Percentiles rank a stretch among this genome's conserved stretches.
These are phyloP conservation scores for Daldinia vernicosa DNA, from an alignment of 495 filamentous ascomycete species.

Conservation along the genomic window DNA sequence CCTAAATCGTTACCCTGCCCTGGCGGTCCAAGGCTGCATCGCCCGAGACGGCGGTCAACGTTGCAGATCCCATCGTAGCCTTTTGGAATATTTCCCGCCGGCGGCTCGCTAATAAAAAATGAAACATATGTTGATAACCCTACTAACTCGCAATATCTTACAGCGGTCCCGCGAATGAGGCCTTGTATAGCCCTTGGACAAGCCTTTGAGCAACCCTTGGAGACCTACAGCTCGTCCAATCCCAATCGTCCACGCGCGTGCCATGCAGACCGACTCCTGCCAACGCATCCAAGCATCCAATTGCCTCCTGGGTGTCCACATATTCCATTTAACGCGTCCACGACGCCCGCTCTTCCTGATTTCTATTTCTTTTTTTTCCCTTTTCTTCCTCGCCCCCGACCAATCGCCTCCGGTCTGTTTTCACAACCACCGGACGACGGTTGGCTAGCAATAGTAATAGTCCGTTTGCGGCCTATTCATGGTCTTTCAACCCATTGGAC, in stretches of 20 bases:
- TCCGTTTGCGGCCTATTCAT: conserved; percentile 38
- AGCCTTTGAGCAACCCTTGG: conserved; percentile 18
- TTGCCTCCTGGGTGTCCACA: conserved; percentile 42
- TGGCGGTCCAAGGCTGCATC: conserved; percentile 40
- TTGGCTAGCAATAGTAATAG: conserved; percentile 23
- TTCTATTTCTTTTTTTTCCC: conserved; percentile 16
- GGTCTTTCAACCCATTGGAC: conserved; percentile 35
- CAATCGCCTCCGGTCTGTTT: conserved; percentile 25
- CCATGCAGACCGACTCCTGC: conserved; percentile 29
- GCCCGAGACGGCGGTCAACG: conserved; percentile 43
- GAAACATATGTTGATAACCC: conserved; percentile 3
- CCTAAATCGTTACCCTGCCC: conserved; percentile 35
- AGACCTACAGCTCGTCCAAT: conserved; percentile 43
- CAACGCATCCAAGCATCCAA: conserved; percentile 45
- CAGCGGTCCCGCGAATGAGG: conserved; percentile 21
- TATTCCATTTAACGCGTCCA: conserved; percentile 43
- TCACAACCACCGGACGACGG: conserved; percentile 6
- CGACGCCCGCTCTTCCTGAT: conserved; percentile 35
- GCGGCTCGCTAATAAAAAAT: conserved; percentile 41
- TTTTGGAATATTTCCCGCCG: conserved; percentile 43
- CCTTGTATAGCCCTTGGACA: conserved; percentile 7
- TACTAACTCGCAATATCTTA: conserved; percentile 20
- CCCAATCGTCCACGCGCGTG: conserved; percentile 45
- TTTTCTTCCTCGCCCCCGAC: conserved; percentile 14
- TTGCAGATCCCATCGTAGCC: conserved; percentile 37